Evolutionary conservation across 2,329 filamentous ascomycete genomes (phyloP).

Genomic region (Pleoardoris graminearum): DNA sequence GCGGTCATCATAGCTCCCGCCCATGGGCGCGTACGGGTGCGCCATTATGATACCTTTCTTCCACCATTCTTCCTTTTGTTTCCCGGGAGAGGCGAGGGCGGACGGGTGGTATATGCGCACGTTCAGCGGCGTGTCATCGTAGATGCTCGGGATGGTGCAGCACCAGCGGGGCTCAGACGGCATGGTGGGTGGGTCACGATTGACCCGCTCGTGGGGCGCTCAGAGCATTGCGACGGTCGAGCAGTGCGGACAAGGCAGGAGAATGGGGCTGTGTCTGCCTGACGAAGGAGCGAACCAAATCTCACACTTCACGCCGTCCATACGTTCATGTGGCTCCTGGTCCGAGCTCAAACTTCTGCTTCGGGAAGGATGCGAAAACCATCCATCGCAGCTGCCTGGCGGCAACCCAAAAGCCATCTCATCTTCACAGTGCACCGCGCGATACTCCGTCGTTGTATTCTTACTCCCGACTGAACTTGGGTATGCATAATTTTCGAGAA

Average conservation of each 20-base stretch:
- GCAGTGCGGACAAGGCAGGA: not conserved
- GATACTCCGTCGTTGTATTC: too few species aligned
- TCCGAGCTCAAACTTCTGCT: too few species aligned
- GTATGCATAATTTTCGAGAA: too few species aligned
- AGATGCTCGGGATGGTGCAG: constrained; percentile 81
- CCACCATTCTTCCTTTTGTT: constrained; percentile 29
- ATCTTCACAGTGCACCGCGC: too few species aligned
- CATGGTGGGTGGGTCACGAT: constrained; percentile 23
- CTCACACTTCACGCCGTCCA: too few species aligned
- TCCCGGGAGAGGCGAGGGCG: constrained; percentile 12
- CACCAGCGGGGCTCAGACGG: constrained; percentile 48
- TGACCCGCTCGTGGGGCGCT: constrained; percentile 24
- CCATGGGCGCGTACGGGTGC: constrained; percentile 88
- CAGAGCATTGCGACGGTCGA: constrained; percentile 25
- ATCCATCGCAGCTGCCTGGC: too few species aligned
- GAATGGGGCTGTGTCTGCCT: not conserved
- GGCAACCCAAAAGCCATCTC: too few species aligned
- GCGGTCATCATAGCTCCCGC: constrained; percentile 81
- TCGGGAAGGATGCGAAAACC: too few species aligned
- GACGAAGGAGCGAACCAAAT: too few species aligned
- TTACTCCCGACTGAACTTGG: too few species aligned
- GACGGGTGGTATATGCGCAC: constrained; percentile 76
- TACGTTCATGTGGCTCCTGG: too few species aligned
- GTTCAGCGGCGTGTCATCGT: constrained; percentile 75
- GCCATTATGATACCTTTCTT: constrained; percentile 69